Conservation (phyloP, 345 rosid genomes). For the Physaria fendleri region DNA sequence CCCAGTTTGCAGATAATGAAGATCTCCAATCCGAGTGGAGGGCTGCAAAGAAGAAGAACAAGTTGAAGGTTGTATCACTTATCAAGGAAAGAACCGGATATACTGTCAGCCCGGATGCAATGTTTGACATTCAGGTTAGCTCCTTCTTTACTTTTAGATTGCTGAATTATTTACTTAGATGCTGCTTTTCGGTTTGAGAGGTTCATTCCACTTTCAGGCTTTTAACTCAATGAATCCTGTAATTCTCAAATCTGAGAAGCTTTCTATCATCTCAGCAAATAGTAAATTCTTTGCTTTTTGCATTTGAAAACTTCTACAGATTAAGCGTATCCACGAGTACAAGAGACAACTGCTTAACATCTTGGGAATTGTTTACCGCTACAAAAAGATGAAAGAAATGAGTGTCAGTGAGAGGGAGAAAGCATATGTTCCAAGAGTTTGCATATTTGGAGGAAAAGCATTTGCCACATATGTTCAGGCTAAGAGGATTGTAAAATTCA, state of each 20-base stretch:
- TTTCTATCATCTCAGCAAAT: neutral
- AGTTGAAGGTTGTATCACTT: conserved; percentile 58
- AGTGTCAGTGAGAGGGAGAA: conserved; percentile 43
- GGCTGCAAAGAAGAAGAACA: conserved; percentile 61
- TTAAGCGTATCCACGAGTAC: conserved; percentile 78
- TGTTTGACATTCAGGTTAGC: conserved; percentile 81
- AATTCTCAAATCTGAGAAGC: neutral
- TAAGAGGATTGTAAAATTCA: conserved; percentile 70
- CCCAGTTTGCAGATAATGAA: conserved; percentile 63
- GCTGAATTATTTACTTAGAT: neutral
- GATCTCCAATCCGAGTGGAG: conserved; percentile 67
- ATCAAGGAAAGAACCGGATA: conserved; percentile 70
- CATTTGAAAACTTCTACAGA: conserved; percentile 34
- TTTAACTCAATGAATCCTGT: neutral
- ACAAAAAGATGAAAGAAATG: conserved; percentile 80
- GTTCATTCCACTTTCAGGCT: neutral
- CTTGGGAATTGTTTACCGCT: conserved; percentile 63
- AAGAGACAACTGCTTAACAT: conserved; percentile 68
- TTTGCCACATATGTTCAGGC: conserved; percentile 78
- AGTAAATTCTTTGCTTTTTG: neutral
- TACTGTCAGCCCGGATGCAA: conserved; percentile 63
- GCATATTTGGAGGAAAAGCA: conserved; percentile 82
- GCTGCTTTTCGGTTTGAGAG: neutral
- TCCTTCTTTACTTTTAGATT: neutral
- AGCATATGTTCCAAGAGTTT: conserved; percentile 58